These are phyloP conservation scores for Suhomyces kunorum DNA, from an alignment of 1,139 yeast genomes.

Conservation along the genomic window DNA sequence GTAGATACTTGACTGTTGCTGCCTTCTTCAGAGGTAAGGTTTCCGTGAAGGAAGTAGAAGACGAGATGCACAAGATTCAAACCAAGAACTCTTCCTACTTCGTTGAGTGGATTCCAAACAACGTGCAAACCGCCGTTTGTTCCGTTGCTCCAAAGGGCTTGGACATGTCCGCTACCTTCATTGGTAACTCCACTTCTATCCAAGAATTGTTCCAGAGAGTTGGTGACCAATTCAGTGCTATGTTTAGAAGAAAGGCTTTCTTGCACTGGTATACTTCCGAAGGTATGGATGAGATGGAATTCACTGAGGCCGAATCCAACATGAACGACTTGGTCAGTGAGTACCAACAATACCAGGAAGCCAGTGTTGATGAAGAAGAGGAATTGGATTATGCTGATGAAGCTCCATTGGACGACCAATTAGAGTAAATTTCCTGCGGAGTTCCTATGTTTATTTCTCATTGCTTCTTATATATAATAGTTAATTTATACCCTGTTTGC, in stretches of 20 bases:
- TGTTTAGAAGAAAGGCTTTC: slow-evolving; percentile 93
- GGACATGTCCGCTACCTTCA: slow-evolving; percentile 88
- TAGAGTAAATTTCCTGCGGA: slow-evolving; percentile 32
- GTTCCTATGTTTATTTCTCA: slow-evolving; percentile 14
- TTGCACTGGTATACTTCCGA: slow-evolving; percentile 94
- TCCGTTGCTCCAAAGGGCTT: slow-evolving; percentile 84
- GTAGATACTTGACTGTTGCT: slow-evolving; percentile 91
- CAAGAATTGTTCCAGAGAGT: slow-evolving; percentile 89
- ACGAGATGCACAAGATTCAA: slow-evolving; percentile 85
- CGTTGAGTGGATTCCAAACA: slow-evolving; percentile 97
- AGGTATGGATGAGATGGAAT: slow-evolving; percentile 95
- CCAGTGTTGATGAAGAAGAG: slow-evolving; percentile 71
- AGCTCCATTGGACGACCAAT: slow-evolving; percentile 57
- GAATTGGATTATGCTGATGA: slow-evolving; percentile 69
- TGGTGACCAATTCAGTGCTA: slow-evolving; percentile 85
- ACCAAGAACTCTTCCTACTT: slow-evolving; percentile 77
- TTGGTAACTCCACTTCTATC: slow-evolving; percentile 89
- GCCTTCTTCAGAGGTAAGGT: slow-evolving; percentile 93
- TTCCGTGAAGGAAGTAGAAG: slow-evolving; percentile 89
- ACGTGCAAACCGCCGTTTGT: slow-evolving; percentile 92
- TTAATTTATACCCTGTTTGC: slow-evolving; percentile 21
- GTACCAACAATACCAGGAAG: slow-evolving; percentile 91
- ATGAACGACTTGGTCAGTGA: slow-evolving; percentile 87
- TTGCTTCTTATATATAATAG: slow-evolving; percentile 18
- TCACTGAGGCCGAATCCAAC: slow-evolving; percentile 82